phyloP scores from a whole-genome alignment of 441 rosid genomes.

The Aquilaria agallochum region DNA sequence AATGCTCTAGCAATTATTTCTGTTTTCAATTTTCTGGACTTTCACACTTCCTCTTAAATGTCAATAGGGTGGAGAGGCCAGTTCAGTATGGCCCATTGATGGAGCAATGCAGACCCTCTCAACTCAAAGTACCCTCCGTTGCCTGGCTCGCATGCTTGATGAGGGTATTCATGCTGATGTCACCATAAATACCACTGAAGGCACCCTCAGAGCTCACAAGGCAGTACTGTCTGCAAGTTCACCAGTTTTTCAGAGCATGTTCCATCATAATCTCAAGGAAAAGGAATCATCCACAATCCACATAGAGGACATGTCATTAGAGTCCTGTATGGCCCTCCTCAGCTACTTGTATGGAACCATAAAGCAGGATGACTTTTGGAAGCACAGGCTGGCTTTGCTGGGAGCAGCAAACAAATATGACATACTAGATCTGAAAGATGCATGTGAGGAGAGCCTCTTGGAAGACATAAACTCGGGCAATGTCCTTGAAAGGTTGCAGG shows the following conservation, averaged over 20 bases:
- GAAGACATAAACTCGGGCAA: constrained; percentile 78
- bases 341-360: constrained; percentile 79
- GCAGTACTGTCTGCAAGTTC: constrained; percentile 87
- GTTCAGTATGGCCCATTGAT: constrained; percentile 68
- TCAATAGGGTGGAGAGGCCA: constrained; percentile 58
- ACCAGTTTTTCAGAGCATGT: constrained; percentile 87
- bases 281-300: constrained; percentile 77
- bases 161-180: constrained; percentile 76
- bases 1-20: too few relatives aligned
- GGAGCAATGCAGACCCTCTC: constrained; percentile 63
- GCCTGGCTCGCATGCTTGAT: constrained; percentile 83
- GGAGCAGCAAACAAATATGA: constrained; percentile 91
- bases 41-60: neutral
- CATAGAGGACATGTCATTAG: constrained; percentile 80
- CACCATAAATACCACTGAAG: constrained; percentile 69
- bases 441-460: constrained; percentile 85
- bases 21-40: neutral
- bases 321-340: constrained; percentile 72
- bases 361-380: constrained; percentile 79
- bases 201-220: constrained; percentile 75
- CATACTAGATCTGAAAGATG: constrained; percentile 60
- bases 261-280: constrained; percentile 81
- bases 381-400: constrained; percentile 67
- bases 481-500: constrained; percentile 88
- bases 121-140: constrained; percentile 52